Base-by-base conservation (phyloP, 2,329 filamentous ascomycete species). In the Epichloe brachyelytri region DNA sequence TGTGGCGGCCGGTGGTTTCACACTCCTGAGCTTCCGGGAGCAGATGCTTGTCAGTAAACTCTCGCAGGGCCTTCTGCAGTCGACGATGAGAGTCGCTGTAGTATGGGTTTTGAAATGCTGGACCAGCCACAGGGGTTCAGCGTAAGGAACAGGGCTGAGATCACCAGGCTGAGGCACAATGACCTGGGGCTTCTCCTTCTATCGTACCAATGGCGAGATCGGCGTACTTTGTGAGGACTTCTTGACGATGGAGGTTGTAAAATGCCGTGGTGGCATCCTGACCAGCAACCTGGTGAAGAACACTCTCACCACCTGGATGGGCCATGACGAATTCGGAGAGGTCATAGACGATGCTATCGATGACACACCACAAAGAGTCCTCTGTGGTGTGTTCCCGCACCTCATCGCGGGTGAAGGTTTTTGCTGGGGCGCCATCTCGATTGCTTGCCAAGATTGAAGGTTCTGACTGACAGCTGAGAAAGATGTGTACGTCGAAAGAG, bases 211-310 rank as follows among this genome's bases (percentile, higher is more conserved):
- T 77, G 67, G 79, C 84, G 17, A 95, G 77, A 60, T 79, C 74
- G 45, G 76, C 70, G 73, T 94, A 94, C 66, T 89, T 89, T 54
- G 82, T 72, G 11, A 95, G 77, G n/a, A 94, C 86, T 68, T 95
- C 88, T 59, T 95, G 88, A 26, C 88, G 77, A 71, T 95, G 89
- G 49, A 95, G 81, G 72, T 94, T 94, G 78, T 94, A 95, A 69
- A 94, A 95, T 51, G 84, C 85, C 37, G 77, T 71, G 2, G 88
- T 95, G 48, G 88, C 87, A 63, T 95, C 88, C 57, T 80, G 77
- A 55, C 88, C 88, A 33, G 86, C 88, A 46, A 91, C 79, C 68
- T 95, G 87, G 50, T 79, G 76, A 38, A 94, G 79, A 22, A 94
- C 88, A 43, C 85, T 82, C 60, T 83, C 81, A 60, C 88, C 88